phyloP scores from a whole-genome alignment of 1,284 basidiomycete species.

The Puccinia brachypodii region DNA sequence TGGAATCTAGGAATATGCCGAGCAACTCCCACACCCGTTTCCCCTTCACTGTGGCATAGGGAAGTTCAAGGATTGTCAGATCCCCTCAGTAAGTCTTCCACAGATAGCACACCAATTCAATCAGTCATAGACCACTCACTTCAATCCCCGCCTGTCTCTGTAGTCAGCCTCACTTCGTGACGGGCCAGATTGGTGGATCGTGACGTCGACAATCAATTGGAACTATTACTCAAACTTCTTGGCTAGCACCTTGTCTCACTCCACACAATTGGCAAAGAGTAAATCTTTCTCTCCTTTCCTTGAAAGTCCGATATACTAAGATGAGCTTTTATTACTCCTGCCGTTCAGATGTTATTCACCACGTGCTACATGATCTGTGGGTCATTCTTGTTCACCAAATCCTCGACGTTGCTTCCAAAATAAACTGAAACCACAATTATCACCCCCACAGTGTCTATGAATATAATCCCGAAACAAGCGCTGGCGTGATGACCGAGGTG shows the following conservation, averaged over 20 bases:
- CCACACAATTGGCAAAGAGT: conserved; percentile 15
- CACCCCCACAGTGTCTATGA: not conserved
- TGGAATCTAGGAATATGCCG: conserved; percentile 27
- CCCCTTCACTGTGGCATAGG: conserved; percentile 42
- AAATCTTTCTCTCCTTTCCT: not conserved
- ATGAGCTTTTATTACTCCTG: not conserved
- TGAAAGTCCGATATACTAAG: not conserved
- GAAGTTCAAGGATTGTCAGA: conserved; percentile 11
- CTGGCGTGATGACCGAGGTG: conserved; percentile 22
- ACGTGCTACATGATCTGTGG: conserved; percentile 38
- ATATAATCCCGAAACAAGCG: conserved; percentile 12
- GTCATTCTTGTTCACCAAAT: not conserved
- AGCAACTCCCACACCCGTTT: conserved; percentile 18
- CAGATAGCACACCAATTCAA: not conserved
- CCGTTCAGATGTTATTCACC: conserved; percentile 13
- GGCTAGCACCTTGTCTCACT: not conserved
- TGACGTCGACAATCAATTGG: conserved; percentile 36
- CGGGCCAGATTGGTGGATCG: conserved; percentile 31
- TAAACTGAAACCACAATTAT: not conserved
- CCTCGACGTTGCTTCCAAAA: not conserved
- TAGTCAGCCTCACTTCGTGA: conserved; percentile 1
- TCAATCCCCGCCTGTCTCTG: not conserved
- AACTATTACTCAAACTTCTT: conserved; percentile 45
- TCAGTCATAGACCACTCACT: not conserved
- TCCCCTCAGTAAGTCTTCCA: conserved; percentile 29